Evolutionary conservation across 2,329 filamentous ascomycete genomes (phyloP).

Genomic region (Phoma sp.): DNA sequence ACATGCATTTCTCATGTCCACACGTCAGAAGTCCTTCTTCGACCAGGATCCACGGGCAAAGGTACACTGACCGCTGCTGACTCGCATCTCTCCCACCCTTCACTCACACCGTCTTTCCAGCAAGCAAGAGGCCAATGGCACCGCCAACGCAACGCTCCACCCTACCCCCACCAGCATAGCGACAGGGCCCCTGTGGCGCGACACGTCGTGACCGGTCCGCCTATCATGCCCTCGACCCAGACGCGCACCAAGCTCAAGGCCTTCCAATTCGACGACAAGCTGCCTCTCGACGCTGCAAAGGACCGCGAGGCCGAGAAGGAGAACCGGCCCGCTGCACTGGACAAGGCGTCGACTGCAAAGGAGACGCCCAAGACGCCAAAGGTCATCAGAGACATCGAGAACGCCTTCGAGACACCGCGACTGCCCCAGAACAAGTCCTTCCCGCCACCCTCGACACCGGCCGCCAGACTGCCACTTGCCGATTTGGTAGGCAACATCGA

Average conservation of each 20-base stretch:
- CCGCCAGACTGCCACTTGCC: conserved; percentile 63
- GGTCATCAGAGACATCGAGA: conserved; percentile 21
- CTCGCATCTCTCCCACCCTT: not conserved
- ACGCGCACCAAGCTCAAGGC: conserved; percentile 62
- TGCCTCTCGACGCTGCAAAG: conserved; percentile 27
- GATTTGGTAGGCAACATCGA: conserved; percentile 68
- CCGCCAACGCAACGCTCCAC: conserved; percentile 38
- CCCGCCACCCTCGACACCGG: conserved; percentile 63
- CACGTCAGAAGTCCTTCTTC: conserved; percentile 60
- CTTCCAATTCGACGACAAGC: conserved; percentile 58
- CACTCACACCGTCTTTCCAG: conserved; percentile 24
- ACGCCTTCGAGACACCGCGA: conserved; percentile 35
- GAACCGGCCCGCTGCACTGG: conserved; percentile 37
- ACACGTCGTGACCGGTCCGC: conserved; percentile 44
- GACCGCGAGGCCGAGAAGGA: conserved; percentile 53
- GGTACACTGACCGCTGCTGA: conserved; percentile 35
- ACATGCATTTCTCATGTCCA: conserved; percentile 48
- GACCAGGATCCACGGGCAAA: conserved; percentile 54
- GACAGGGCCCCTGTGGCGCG: conserved; percentile 37
- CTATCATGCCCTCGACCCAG: conserved; percentile 58
- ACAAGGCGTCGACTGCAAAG: conserved; percentile 16
- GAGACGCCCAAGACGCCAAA: conserved; percentile 32
- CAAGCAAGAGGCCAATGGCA: conserved; percentile 46
- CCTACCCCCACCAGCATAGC: conserved; percentile 34
- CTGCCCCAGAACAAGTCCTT: conserved; percentile 33